These are phyloP conservation scores for Eragrostis tef DNA, from an alignment of 202 grass and related monocot species.

Conservation along the genomic window DNA sequence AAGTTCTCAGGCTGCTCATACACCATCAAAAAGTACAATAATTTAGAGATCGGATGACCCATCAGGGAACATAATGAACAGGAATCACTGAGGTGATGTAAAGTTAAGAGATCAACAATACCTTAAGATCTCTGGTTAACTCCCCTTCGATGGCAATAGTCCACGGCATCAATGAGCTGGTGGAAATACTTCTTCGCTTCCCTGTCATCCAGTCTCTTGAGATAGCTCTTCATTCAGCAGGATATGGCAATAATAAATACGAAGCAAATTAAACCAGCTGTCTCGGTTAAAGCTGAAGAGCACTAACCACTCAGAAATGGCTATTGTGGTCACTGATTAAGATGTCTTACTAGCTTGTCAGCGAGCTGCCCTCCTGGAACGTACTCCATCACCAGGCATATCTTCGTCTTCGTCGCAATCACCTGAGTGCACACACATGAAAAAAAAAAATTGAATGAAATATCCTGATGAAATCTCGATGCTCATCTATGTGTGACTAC, in stretches of 20 bases:
- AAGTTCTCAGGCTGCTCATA: slow-evolving; percentile 75
- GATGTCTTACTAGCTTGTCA: slow-evolving; percentile 64
- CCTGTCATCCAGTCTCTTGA: slow-evolving; percentile 59
- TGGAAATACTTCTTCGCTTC: slow-evolving; percentile 78
- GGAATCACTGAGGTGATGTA: neutral
- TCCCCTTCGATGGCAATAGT: slow-evolving; percentile 74
- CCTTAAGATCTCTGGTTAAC: slow-evolving; percentile 82
- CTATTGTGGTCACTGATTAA: neutral
- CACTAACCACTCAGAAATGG: neutral
- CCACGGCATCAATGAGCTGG: slow-evolving; percentile 75
- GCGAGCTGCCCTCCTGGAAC: slow-evolving; percentile 69
- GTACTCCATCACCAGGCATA: slow-evolving; percentile 88
- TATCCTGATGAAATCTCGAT: neutral
- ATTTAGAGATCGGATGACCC: slow-evolving; percentile 23
- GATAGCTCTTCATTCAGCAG: slow-evolving; percentile 46
- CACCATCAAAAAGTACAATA: slow-evolving; percentile 23
- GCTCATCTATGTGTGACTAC: neutral
- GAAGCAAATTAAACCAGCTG: neutral
- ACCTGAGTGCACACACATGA: too few species aligned
- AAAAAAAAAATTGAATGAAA: too few species aligned
- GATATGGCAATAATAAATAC: too few species aligned
- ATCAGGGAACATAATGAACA: neutral
- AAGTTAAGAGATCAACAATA: neutral
- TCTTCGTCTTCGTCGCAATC: slow-evolving; percentile 68
- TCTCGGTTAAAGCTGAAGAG: neutral